Conservation (phyloP, 1,284 basidiomycete genomes). For the Amylostereum chailletii region DNA sequence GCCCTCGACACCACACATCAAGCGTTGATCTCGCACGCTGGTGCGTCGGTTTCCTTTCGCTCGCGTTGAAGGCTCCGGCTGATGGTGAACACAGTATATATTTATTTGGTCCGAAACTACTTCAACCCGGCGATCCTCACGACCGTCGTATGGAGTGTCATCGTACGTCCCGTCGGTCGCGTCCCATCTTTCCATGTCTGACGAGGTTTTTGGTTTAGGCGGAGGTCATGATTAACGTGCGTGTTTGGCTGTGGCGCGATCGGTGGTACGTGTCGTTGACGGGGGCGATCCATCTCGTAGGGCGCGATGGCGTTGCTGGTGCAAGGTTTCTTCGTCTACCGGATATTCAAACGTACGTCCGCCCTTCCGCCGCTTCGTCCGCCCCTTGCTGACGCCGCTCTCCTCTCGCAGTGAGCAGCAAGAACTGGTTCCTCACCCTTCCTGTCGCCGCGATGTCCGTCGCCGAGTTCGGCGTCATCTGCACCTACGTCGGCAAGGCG, state of each 20-base stretch:
- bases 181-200: too few species aligned
- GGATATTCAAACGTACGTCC: slow-evolving; percentile 44
- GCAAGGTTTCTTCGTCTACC: slow-evolving; percentile 43
- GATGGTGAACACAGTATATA: slow-evolving; percentile 33
- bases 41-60: slow-evolving; percentile 20
- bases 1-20: slow-evolving; percentile 47
- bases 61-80: not conserved
- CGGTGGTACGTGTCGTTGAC: too few species aligned
- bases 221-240: slow-evolving; percentile 1
- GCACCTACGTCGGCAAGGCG: slow-evolving; percentile 12
- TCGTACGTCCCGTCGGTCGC: slow-evolving; percentile 26
- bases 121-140: slow-evolving; percentile 25
- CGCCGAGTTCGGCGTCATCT: slow-evolving; percentile 30
- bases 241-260: not conserved
- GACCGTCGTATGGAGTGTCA: slow-evolving; percentile 21
- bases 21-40: slow-evolving; percentile 42
- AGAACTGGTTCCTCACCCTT: slow-evolving; percentile 30
- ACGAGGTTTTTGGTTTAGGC: slow-evolving; percentile 11
- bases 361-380: not conserved
- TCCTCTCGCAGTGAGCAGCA: slow-evolving; percentile 33
- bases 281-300: too few species aligned
- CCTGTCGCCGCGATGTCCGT: slow-evolving; percentile 26
- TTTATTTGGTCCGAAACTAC: slow-evolving; percentile 43
- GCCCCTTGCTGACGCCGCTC: not conserved
- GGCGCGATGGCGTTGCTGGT: slow-evolving; percentile 42